Conservation (phyloP, 2,329 filamentous ascomycete species). For the Sporothrix variecibatus region DNA sequence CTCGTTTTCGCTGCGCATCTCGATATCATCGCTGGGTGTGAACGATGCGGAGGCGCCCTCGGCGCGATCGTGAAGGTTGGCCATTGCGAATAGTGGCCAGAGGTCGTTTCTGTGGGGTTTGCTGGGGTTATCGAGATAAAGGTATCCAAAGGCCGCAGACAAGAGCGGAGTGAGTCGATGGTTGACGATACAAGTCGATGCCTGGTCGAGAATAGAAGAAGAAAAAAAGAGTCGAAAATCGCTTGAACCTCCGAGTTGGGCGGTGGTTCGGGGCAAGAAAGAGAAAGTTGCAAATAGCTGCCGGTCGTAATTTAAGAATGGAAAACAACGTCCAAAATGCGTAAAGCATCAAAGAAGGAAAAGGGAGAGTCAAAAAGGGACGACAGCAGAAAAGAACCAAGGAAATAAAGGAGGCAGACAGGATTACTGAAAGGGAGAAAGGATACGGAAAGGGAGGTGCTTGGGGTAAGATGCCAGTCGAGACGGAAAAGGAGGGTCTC, state of each 20-base stretch:
- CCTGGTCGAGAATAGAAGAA: neutral
- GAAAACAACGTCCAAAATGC: constrained; percentile 4
- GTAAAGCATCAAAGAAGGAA: neutral
- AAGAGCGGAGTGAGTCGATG: neutral
- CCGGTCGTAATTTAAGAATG: neutral
- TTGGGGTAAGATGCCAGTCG: constrained; percentile 6
- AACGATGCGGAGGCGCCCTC: constrained; percentile 40
- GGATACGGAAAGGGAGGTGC: constrained; percentile 13
- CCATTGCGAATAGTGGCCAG: constrained; percentile 30
- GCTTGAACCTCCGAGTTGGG: constrained; percentile 30
- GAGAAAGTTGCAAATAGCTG: neutral
- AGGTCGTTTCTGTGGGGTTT: no score
- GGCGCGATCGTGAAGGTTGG: constrained; percentile 33
- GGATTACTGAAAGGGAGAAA: constrained; percentile 2
- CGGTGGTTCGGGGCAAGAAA: constrained; percentile 16
- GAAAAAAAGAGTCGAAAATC: neutral
- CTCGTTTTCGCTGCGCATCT: constrained; percentile 38
- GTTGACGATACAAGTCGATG: neutral
- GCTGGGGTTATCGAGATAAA: neutral
- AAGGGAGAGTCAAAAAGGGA: neutral
- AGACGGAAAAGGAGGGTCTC: constrained; percentile 15
- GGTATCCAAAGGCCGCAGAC: neutral
- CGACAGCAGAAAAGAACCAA: neutral
- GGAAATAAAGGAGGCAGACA: neutral
- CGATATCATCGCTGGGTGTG: constrained; percentile 37